A percentile compares a stretch with the other conserved stretches of the same genome.
These are phyloP conservation scores for Saccharum officinarum DNA, from an alignment of 176 grass and related monocot genomes.

Conservation along the genomic window DNA sequence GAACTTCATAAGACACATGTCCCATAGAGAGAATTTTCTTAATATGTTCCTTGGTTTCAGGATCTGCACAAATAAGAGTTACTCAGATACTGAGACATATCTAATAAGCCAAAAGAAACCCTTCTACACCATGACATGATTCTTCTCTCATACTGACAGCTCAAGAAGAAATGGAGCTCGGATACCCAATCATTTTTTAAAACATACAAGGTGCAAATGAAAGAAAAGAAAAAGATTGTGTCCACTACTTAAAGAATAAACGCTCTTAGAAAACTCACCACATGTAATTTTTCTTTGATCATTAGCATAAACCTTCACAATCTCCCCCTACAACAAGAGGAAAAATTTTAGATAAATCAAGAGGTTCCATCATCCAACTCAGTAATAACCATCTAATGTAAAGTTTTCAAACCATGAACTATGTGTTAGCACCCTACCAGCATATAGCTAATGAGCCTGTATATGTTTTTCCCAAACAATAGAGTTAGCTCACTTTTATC, in stretches of 20 bases:
- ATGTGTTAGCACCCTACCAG: background rate
- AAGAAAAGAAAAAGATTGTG: background rate
- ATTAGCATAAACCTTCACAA: conserved; percentile 83
- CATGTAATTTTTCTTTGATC: conserved; percentile 88
- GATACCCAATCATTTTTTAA: background rate
- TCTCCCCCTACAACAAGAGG: conserved; percentile 67
- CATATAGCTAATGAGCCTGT: background rate
- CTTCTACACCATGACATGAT: background rate
- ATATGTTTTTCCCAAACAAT: background rate
- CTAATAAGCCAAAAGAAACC: conserved; percentile 12
- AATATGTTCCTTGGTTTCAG: conserved; percentile 76
- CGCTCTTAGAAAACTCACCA: conserved; percentile 49
- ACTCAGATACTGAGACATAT: background rate
- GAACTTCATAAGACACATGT: conserved; percentile 73
- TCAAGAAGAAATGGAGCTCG: conserved; percentile 3
- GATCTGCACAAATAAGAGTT: conserved; percentile 53
- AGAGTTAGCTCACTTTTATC: background rate
- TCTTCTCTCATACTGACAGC: background rate
- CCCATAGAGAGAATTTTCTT: conserved; percentile 83
- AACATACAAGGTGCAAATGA: background rate
- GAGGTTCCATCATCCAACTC: conserved; percentile 8
- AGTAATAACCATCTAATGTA: background rate
- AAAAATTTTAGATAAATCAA: conserved; percentile 18
- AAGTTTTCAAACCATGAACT: conserved; percentile 17
- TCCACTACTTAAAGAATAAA: conserved; percentile 21